phyloP scores from a whole-genome alignment of 805 yeast genomes.

The Komagataella populi region DNA sequence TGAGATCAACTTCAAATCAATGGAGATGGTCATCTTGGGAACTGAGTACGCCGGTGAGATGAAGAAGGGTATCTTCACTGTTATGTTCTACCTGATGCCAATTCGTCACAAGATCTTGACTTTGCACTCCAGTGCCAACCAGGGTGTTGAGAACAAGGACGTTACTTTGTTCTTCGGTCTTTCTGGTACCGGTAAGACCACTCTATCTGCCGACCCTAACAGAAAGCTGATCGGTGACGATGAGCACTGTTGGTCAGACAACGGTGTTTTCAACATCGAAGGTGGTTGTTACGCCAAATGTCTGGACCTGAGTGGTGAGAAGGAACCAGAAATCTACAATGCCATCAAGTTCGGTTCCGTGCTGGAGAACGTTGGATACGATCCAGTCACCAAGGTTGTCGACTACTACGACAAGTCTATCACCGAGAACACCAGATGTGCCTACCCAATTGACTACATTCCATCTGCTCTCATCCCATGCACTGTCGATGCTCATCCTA shows the following conservation, averaged over 20 bases:
- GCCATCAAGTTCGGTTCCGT: slow-evolving; percentile 92
- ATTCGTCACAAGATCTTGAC: slow-evolving; percentile 83
- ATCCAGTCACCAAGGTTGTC: slow-evolving; percentile 63
- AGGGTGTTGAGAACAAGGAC: slow-evolving; percentile 69
- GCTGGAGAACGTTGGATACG: slow-evolving; percentile 84
- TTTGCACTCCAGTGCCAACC: slow-evolving; percentile 90
- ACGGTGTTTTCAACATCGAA: slow-evolving; percentile 97
- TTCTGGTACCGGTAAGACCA: slow-evolving; percentile 97
- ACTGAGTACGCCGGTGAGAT: slow-evolving; percentile 99
- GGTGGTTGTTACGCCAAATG: slow-evolving; percentile 99
- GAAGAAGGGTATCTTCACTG: slow-evolving; percentile 99
- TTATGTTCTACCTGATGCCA: slow-evolving; percentile 98
- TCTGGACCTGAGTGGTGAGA: slow-evolving; percentile 75
- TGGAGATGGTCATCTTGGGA: slow-evolving; percentile 98
- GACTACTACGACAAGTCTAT: slow-evolving; percentile 72
- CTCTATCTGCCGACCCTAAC: slow-evolving; percentile 91
- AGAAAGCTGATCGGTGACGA: slow-evolving; percentile 94
- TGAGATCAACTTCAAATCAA: slow-evolving; percentile 89
- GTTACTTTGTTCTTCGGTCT: slow-evolving; percentile 93
- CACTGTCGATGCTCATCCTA: slow-evolving; percentile 78
- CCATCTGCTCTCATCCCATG: slow-evolving; percentile 96
- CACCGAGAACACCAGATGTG: slow-evolving; percentile 97
- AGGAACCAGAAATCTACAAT: slow-evolving; percentile 95
- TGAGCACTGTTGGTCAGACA: slow-evolving; percentile 98
- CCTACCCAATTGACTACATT: slow-evolving; percentile 93